phyloP scores from a whole-genome alignment of 257 asterid species.

The Forsythia viridissima region DNA sequence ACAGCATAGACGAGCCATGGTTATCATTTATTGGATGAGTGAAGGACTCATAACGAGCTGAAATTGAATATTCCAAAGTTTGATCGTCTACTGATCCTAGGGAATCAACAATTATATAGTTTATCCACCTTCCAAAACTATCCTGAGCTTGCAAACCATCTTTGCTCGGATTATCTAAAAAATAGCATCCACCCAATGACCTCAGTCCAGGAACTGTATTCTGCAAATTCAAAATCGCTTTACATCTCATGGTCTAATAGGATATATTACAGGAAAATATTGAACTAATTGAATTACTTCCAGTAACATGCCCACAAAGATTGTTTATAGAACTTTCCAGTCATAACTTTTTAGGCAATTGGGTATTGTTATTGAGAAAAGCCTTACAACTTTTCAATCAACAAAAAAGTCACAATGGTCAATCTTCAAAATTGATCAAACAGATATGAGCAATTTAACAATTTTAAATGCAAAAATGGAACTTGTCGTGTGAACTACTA shows the following conservation, averaged over 20 bases:
- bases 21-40: constrained; percentile 33
- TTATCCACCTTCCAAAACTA: constrained; percentile 71
- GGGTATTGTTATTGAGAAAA: constrained; percentile 34
- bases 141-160: constrained; percentile 63
- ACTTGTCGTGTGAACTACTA: not conserved
- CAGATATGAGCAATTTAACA: constrained; percentile 3
- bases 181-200: constrained; percentile 35
- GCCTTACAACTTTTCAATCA: constrained; percentile 17
- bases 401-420: constrained; percentile 14
- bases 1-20: constrained; percentile 34
- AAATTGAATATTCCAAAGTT: constrained; percentile 45
- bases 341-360: constrained; percentile 35
- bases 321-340: constrained; percentile 42
- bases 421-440: constrained; percentile 10
- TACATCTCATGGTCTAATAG: constrained; percentile 44
- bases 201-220: constrained; percentile 38
- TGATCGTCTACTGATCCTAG: constrained; percentile 52
- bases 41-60: constrained; percentile 43
- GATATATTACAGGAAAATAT: constrained; percentile 32
- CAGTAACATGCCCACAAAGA: constrained; percentile 41
- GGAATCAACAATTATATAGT: constrained; percentile 52
- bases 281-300: constrained; percentile 31
- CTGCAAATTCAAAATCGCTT: constrained; percentile 37
- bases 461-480: not conserved
- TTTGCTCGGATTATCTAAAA: constrained; percentile 32